A percentile compares a stretch with the other conserved stretches of the same genome.
These are phyloP conservation scores for Fusarium drepaniforme DNA, from an alignment of 2,329 filamentous ascomycete species.

Conservation along the genomic window DNA sequence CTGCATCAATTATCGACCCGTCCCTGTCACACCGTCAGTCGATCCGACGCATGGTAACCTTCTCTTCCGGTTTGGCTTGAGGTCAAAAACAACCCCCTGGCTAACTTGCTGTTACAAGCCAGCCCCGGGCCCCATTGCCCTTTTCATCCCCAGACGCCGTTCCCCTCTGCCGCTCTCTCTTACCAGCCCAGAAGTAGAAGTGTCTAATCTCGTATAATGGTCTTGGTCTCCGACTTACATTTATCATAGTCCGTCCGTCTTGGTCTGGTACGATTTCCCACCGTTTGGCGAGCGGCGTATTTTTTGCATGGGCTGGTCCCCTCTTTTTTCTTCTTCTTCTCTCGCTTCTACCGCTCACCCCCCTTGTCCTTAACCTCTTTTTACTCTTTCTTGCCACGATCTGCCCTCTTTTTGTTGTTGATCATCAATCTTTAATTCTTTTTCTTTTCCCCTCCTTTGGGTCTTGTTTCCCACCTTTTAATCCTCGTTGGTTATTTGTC, in stretches of 20 bases:
- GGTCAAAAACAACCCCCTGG: not conserved
- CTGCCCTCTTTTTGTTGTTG: constrained; percentile 12
- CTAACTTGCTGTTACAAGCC: not conserved
- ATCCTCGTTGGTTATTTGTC: constrained; percentile 9
- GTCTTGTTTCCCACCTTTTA: constrained; percentile 1
- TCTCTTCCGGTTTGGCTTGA: constrained; percentile 5
- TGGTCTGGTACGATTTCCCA: constrained; percentile 42
- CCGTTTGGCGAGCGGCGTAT: constrained; percentile 28
- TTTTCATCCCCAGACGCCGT: constrained; percentile 25
- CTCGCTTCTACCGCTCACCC: not conserved
- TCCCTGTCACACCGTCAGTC: constrained; percentile 24
- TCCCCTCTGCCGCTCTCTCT: constrained; percentile 6
- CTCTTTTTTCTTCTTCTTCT: constrained; percentile 21
- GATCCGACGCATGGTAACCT: constrained; percentile 22
- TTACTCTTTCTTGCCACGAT: constrained; percentile 28
- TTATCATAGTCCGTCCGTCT: constrained; percentile 29
- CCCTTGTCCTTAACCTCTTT: constrained; percentile 22
- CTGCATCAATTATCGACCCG: not conserved
- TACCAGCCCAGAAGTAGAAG: constrained; percentile 15
- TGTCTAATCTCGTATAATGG: constrained; percentile 29
- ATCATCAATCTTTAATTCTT: constrained; percentile 32
- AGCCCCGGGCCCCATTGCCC: constrained; percentile 28
- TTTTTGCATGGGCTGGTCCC: constrained; percentile 41
- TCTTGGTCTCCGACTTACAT: not conserved
- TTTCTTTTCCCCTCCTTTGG: constrained; percentile 9